These are phyloP conservation scores for Tylopilus balloui DNA, from an alignment of 768 basidiomycete genomes.

Conservation along the genomic window DNA sequence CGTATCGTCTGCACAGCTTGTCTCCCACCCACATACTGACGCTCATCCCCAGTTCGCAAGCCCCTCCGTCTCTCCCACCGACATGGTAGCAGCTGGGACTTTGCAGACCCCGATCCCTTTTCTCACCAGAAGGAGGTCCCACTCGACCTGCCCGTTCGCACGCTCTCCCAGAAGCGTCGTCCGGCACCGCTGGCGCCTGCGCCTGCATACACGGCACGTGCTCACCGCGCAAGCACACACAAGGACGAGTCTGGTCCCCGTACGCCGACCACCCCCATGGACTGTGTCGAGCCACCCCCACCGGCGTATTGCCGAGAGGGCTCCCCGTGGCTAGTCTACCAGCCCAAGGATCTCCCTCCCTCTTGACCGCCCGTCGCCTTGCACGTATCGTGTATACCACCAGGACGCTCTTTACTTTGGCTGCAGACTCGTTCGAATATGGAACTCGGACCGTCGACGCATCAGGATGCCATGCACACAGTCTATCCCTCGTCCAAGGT, in stretches of 20 bases:
- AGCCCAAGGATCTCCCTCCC: constrained; percentile 1
- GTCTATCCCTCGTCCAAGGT: background rate
- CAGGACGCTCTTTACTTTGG: background rate
- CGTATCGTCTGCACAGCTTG: background rate
- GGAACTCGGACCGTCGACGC: background rate
- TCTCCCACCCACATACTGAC: background rate
- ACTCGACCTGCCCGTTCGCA: background rate
- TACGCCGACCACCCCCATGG: constrained; percentile 15
- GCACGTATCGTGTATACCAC: constrained; percentile 2
- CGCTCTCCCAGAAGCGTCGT: constrained; percentile 6
- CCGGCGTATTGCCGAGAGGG: constrained; percentile 24
- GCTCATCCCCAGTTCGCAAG: constrained; percentile 19
- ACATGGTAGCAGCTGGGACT: constrained; percentile 26
- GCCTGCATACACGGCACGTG: constrained; percentile 7
- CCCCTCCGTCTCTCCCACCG: constrained; percentile 22
- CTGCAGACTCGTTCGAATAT: background rate
- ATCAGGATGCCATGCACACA: constrained; percentile 1
- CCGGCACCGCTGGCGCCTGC: constrained; percentile 11
- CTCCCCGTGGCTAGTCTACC: background rate
- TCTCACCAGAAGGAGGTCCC: background rate
- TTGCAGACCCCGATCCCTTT: constrained; percentile 28
- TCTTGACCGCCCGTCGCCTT: background rate
- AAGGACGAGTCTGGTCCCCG: constrained; percentile 20
- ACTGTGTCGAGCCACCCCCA: constrained; percentile 24
- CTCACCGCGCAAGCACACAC: constrained; percentile 12